Evolutionary conservation across 768 basidiomycete species (phyloP).

Genomic region (Gymnopilus junonius): DNA sequence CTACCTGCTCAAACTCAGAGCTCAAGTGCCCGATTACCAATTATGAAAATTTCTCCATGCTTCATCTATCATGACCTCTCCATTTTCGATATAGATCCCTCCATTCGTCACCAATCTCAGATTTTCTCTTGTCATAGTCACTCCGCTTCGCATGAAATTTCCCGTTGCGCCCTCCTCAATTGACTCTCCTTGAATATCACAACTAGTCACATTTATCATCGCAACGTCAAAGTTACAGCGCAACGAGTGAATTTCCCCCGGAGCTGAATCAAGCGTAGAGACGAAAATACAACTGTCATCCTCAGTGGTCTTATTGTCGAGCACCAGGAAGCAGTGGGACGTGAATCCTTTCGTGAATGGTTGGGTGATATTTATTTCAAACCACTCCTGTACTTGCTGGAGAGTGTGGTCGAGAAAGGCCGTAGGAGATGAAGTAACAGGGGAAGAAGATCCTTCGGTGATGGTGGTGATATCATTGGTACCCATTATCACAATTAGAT

Average conservation of each 20-base stretch:
- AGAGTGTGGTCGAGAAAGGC: neutral
- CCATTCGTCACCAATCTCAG: neutral
- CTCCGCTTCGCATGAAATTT: constrained; percentile 2
- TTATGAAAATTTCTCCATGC: constrained; percentile 2
- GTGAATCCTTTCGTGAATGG: neutral
- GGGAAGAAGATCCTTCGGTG: neutral
- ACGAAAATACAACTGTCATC: neutral
- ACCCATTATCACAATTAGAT: neutral
- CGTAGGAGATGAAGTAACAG: neutral
- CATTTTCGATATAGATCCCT: constrained; percentile 5
- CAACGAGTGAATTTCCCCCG: neutral
- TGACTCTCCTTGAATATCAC: neutral
- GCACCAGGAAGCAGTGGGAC: neutral
- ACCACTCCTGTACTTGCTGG: neutral
- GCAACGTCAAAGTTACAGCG: neutral
- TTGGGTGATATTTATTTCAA: neutral
- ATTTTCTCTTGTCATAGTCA: constrained; percentile 5
- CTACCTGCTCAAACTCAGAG: too few relatives aligned
- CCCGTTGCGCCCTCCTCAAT: constrained; percentile 5
- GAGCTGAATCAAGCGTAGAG: neutral
- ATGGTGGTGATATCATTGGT: neutral
- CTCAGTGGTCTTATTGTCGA: neutral
- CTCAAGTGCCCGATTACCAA: neutral
- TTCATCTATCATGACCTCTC: constrained; percentile 7
- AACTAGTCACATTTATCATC: neutral